Percentiles rank a stretch among this genome's conserved stretches.
Conservation (phyloP, 805 yeast species). For the Saccharomycopsis babjevae region DNA sequence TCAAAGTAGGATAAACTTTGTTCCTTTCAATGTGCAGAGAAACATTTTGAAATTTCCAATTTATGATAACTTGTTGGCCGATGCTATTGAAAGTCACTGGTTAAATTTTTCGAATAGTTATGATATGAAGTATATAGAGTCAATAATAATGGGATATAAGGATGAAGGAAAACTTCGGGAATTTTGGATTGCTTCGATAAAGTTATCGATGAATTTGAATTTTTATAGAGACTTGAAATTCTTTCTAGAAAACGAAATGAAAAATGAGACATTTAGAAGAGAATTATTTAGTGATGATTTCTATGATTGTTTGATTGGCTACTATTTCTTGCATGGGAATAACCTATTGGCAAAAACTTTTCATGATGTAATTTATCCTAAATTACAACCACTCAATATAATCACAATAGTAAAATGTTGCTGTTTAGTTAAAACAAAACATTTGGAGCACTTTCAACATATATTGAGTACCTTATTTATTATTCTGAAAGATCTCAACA, state of each 20-base stretch:
- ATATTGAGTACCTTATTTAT: not conserved
- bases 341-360: not conserved
- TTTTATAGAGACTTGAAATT: slow-evolving; percentile 2
- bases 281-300: slow-evolving; percentile 5
- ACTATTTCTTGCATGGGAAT: not conserved
- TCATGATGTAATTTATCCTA: slow-evolving; percentile 3
- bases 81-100: not conserved
- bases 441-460: not conserved
- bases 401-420: slow-evolving; percentile 7
- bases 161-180: not conserved
- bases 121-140: not conserved
- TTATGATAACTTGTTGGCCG: not conserved
- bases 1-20: not conserved
- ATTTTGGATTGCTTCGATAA: slow-evolving; percentile 10
- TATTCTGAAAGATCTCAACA: not conserved
- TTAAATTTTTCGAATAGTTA: not conserved
- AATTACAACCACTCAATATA: not conserved
- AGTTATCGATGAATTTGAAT: slow-evolving; percentile 1
- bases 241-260: not conserved
- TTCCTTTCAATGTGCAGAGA: slow-evolving; percentile 2
- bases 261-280: not conserved
- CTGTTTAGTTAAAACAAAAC: not conserved
- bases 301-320: slow-evolving; percentile 6
- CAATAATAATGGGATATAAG: not conserved
- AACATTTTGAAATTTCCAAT: not conserved